Evolutionary conservation across 78 protist genomes (phyloP).

Genomic region (Andalucia godoyi): DNA sequence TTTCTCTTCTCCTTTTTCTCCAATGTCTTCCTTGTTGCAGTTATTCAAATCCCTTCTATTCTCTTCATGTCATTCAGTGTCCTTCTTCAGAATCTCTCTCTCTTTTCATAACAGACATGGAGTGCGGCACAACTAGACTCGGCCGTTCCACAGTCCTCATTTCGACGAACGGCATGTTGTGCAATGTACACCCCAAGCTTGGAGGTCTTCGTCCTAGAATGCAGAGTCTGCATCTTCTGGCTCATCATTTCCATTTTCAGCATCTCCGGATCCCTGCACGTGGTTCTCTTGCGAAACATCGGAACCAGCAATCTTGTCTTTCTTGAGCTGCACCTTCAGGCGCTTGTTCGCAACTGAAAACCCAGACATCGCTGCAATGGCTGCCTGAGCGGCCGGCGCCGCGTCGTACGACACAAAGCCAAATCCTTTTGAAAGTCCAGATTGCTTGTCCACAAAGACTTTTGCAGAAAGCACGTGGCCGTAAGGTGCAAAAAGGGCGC

Average conservation of each 20-base stretch:
- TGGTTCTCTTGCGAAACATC: no score
- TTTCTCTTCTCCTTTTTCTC: neutral
- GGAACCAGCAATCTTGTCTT: no score
- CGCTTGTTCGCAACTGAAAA: conserved; percentile 5
- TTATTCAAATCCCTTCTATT: neutral
- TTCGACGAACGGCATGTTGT: neutral
- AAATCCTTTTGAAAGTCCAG: conserved; percentile 7
- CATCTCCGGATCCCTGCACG: no score
- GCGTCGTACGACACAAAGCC: conserved; percentile 18
- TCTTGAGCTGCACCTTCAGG: conserved; percentile 21
- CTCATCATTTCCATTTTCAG: neutral
- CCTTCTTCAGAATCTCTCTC: no score
- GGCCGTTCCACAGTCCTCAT: neutral
- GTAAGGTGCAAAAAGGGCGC: neutral
- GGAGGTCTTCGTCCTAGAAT: neutral
- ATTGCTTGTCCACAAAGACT: neutral
- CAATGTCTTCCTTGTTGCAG: neutral
- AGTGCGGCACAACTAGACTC: neutral
- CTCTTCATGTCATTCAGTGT: neutral
- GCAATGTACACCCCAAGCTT: neutral
- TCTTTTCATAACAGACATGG: neutral
- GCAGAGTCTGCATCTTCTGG: neutral
- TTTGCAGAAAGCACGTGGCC: conserved; percentile 13
- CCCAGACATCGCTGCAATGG: conserved; percentile 1
- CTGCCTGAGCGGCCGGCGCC: neutral